A percentile compares a stretch with the other conserved stretches of the same genome.
Conservation (phyloP, 1,284 basidiomycete species). For the Austroboletus novae-zelandiae region DNA sequence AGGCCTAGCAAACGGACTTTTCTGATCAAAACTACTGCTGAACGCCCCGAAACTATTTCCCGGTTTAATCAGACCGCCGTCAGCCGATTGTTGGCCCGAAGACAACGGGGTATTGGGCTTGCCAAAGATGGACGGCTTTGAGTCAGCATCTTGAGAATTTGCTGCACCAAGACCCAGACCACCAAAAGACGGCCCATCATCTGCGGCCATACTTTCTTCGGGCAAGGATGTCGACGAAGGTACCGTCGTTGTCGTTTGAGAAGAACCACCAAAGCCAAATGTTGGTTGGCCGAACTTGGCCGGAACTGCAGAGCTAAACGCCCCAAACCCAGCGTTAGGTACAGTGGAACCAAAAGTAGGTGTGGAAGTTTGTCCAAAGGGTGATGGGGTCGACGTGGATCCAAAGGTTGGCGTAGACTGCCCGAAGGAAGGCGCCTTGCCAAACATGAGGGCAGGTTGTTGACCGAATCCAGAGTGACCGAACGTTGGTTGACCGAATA, state of each 20-base stretch:
- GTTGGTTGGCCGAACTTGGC: slow-evolving; percentile 36
- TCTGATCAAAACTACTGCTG: slow-evolving; percentile 25
- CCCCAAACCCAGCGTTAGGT: slow-evolving; percentile 29
- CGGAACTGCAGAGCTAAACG: slow-evolving; percentile 29
- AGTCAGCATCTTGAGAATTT: slow-evolving; percentile 26
- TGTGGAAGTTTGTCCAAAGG: slow-evolving; percentile 18
- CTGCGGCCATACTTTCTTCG: slow-evolving; percentile 40
- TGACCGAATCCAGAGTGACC: slow-evolving; percentile 18
- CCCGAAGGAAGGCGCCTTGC: slow-evolving; percentile 31
- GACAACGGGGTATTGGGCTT: slow-evolving; percentile 11
- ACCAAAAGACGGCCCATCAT: slow-evolving; percentile 35
- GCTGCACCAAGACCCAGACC: slow-evolving; percentile 38
- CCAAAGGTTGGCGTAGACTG: slow-evolving; percentile 22
- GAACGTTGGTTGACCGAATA: slow-evolving; percentile 21
- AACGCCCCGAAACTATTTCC: slow-evolving; percentile 43
- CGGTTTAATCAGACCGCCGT: slow-evolving; percentile 33
- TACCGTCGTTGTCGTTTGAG: slow-evolving; percentile 8
- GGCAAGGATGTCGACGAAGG: slow-evolving; percentile 18
- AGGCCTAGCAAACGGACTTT: slow-evolving; percentile 25
- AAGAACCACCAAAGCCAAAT: slow-evolving; percentile 22
- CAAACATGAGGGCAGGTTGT: slow-evolving; percentile 19
- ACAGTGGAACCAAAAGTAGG: slow-evolving; percentile 25
- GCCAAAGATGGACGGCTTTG: slow-evolving; percentile 37
- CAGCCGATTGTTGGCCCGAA: slow-evolving; percentile 12
- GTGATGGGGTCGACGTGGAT: slow-evolving; percentile 12